Percentiles rank a stretch among this genome's conserved stretches.
Evolutionary conservation across 2,329 filamentous ascomycete species (phyloP).

Genomic region (Xylariomycetidae sp.): DNA sequence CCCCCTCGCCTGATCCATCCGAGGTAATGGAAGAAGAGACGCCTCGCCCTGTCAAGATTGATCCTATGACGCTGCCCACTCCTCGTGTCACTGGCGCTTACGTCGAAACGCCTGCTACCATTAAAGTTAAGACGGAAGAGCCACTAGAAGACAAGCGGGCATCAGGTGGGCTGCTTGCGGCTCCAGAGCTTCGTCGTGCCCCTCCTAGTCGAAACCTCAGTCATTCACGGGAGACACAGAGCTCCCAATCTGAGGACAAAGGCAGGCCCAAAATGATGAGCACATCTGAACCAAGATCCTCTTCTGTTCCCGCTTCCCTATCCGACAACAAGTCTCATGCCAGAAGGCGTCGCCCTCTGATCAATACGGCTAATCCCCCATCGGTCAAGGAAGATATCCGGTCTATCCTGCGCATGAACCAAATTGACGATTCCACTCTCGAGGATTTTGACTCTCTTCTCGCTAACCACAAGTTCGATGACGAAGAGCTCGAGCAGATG

Average conservation of each 20-base stretch:
- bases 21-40: constrained; percentile 38
- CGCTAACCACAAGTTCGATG: constrained; percentile 29
- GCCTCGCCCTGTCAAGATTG: constrained; percentile 38
- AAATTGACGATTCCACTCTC: constrained; percentile 56
- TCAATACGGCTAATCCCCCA: constrained; percentile 50
- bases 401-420: constrained; percentile 46
- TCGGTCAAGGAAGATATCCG: constrained; percentile 53
- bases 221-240: constrained; percentile 7
- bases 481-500: constrained; percentile 22
- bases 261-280: constrained; percentile 5
- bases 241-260: constrained; percentile 4
- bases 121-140: constrained; percentile 22
- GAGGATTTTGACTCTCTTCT: constrained; percentile 53
- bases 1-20: constrained; percentile 40
- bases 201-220: constrained; percentile 9
- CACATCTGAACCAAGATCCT: constrained; percentile 15
- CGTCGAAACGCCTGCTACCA: constrained; percentile 50
- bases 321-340: constrained; percentile 36
- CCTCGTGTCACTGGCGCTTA: constrained; percentile 52
- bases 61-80: constrained; percentile 47
- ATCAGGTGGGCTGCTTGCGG: constrained; percentile 2
- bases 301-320: constrained; percentile 21
- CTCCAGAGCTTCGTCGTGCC: constrained; percentile 1
- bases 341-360: constrained; percentile 39
- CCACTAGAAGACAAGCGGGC: constrained; percentile 6